Evolutionary conservation across 2,329 filamentous ascomycete species (phyloP).

Genomic region (Colletotrichum euphorbiae): DNA sequence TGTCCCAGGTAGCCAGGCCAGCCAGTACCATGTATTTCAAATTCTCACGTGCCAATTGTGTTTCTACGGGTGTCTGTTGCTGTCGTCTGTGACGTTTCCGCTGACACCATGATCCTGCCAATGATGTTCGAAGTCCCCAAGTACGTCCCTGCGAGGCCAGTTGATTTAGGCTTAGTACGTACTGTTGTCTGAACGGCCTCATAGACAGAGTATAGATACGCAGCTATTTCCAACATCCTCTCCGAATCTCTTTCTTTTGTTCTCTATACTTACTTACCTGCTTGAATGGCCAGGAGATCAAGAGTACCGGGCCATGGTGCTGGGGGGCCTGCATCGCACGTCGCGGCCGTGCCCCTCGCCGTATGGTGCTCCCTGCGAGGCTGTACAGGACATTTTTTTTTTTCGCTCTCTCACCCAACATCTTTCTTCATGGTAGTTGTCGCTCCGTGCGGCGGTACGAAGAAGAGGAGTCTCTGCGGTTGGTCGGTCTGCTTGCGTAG

Average conservation of each 20-base stretch:
- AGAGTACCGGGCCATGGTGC: slow-evolving; percentile 22
- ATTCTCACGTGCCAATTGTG: slow-evolving; percentile 11
- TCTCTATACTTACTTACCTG: slow-evolving; percentile 33
- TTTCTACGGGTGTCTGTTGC: neutral
- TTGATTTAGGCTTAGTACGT: slow-evolving; percentile 4
- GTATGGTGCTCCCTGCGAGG: slow-evolving; percentile 13
- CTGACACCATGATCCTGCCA: no score
- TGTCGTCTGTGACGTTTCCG: neutral
- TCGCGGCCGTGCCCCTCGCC: slow-evolving; percentile 25
- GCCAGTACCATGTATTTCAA: slow-evolving; percentile 37
- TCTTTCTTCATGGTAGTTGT: slow-evolving; percentile 3
- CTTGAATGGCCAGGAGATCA: slow-evolving; percentile 29
- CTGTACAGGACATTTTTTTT: slow-evolving; percentile 14
- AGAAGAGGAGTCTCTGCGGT: neutral
- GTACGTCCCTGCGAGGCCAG: neutral
- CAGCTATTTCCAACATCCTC: no score
- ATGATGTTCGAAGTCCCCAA: neutral
- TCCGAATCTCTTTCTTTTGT: neutral
- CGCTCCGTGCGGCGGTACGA: slow-evolving; percentile 13
- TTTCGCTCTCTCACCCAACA: slow-evolving; percentile 6
- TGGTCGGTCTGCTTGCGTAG: neutral
- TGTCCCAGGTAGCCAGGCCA: slow-evolving; percentile 36
- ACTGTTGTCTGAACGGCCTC: neutral
- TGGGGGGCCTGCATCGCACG: slow-evolving; percentile 31
- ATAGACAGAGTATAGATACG: neutral